Evolutionary conservation across 2,329 filamentous ascomycete genomes (phyloP).

Genomic region (Apiospora aurea): DNA sequence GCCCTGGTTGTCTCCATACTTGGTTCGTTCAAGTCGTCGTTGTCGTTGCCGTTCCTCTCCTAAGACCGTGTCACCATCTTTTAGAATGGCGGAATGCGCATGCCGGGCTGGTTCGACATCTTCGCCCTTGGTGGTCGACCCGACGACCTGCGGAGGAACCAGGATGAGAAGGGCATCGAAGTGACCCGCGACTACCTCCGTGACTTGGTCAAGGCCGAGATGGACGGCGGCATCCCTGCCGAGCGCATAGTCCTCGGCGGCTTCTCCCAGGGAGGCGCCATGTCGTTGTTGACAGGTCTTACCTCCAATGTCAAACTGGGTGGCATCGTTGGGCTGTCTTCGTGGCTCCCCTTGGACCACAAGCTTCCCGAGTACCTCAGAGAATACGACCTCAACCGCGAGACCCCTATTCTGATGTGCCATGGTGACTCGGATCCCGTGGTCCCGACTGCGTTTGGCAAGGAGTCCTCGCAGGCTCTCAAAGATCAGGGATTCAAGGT

Average conservation of each 20-base stretch:
- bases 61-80: not conserved
- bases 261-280: conserved; percentile 87
- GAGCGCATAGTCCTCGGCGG: conserved; percentile 86
- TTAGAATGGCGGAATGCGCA: conserved; percentile 76
- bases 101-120: conserved; percentile 92
- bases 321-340: conserved; percentile 87
- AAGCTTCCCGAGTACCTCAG: conserved; percentile 66
- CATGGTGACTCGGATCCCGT: conserved; percentile 83
- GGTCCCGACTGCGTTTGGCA: conserved; percentile 73
- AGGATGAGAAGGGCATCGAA: conserved; percentile 76
- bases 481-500: conserved; percentile 76
- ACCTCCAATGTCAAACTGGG: conserved; percentile 77
- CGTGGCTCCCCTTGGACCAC: conserved; percentile 76
- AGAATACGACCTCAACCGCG: conserved; percentile 67
- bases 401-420: conserved; percentile 86
- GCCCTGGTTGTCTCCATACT: not conserved
- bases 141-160: conserved; percentile 41
- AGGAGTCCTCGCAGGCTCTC: conserved; percentile 70
- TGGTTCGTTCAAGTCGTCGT: not conserved
- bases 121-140: conserved; percentile 37
- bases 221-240: conserved; percentile 80
- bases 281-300: conserved; percentile 81
- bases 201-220: conserved; percentile 78
- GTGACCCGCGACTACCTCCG: conserved; percentile 79
- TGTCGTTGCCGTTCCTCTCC: not conserved